Conservation (phyloP, 2,329 filamentous ascomycete species). For the Microsporum audouinii region DNA sequence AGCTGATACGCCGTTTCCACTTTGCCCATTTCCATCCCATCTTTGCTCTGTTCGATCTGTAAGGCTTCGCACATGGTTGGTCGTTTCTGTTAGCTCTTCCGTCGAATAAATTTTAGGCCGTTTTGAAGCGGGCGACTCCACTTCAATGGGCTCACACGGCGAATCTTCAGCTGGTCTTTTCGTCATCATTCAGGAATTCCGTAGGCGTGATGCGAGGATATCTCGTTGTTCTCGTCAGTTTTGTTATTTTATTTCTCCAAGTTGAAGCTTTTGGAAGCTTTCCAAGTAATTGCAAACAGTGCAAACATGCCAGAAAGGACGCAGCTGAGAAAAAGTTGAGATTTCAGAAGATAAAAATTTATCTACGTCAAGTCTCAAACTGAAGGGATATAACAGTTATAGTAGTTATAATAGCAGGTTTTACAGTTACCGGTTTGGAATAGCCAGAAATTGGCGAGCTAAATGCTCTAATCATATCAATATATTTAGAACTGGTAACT, state of each 20-base stretch:
- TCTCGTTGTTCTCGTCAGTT: not conserved
- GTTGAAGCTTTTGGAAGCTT: not conserved
- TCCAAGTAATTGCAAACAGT: slow-evolving; percentile 14
- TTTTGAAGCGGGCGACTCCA: slow-evolving; percentile 35
- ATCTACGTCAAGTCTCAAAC: no score
- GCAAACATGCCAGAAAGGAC: slow-evolving; percentile 6
- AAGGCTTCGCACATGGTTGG: slow-evolving; percentile 2
- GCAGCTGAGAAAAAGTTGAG: no score
- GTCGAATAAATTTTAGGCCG: slow-evolving; percentile 33
- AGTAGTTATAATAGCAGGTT: no score
- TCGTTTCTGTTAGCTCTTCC: not conserved
- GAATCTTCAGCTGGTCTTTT: slow-evolving; percentile 38
- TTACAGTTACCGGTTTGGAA: no score
- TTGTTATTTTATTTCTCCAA: not conserved
- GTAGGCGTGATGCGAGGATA: not conserved
- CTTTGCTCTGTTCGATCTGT: slow-evolving; percentile 20
- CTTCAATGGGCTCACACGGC: slow-evolving; percentile 26
- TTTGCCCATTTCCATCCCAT: slow-evolving; percentile 27
- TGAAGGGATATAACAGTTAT: no score
- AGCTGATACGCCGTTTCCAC: slow-evolving; percentile 37
- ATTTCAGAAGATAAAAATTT: no score
- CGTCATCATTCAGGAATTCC: slow-evolving; percentile 26
- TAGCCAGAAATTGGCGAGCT: no score
- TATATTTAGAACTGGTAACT: not conserved
- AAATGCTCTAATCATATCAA: no score